These are phyloP conservation scores for Alliaria petiolata DNA, from an alignment of 345 rosid genomes.

Conservation along the genomic window DNA sequence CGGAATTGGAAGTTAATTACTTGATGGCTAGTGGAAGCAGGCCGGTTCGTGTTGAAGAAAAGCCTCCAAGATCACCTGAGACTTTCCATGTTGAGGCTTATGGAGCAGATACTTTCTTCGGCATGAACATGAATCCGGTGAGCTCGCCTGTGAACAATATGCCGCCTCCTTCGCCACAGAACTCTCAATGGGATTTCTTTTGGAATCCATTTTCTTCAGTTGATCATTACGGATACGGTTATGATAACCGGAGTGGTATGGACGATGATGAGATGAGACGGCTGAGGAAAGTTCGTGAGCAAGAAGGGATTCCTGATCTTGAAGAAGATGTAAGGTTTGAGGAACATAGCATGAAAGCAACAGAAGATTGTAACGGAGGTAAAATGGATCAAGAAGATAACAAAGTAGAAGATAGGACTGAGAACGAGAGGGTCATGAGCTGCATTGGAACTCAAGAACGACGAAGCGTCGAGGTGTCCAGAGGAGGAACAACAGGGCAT, in stretches of 20 bases:
- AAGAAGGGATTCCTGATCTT: constrained; percentile 87
- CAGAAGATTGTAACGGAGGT: constrained; percentile 22
- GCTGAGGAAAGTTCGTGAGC: constrained; percentile 74
- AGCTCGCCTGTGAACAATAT: constrained; percentile 16
- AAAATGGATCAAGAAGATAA: constrained; percentile 50
- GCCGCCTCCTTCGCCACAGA: constrained; percentile 76
- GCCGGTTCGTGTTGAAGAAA: constrained; percentile 68
- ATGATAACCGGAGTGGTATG: constrained; percentile 36
- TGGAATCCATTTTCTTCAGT: constrained; percentile 94
- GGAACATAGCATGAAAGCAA: constrained; percentile 22
- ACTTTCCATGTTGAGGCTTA: constrained; percentile 52
- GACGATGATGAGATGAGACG: constrained; percentile 72
- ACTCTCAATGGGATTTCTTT: constrained; percentile 89
- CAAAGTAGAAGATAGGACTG: constrained; percentile 45
- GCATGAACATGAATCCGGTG: constrained; percentile 31
- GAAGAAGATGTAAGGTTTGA: constrained; percentile 50
- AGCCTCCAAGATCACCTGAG: constrained; percentile 78
- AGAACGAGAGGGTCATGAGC: constrained; percentile 21
- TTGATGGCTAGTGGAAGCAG: constrained; percentile 62
- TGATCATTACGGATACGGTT: constrained; percentile 64
- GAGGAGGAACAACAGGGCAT: constrained; percentile 31
- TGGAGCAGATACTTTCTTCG: constrained; percentile 49
- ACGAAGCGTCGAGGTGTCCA: not conserved
- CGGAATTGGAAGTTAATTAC: constrained; percentile 51
- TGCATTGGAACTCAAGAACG: constrained; percentile 32